phyloP scores from a whole-genome alignment of 306 rosid species.

The Gynostemma pentaphyllum region DNA sequence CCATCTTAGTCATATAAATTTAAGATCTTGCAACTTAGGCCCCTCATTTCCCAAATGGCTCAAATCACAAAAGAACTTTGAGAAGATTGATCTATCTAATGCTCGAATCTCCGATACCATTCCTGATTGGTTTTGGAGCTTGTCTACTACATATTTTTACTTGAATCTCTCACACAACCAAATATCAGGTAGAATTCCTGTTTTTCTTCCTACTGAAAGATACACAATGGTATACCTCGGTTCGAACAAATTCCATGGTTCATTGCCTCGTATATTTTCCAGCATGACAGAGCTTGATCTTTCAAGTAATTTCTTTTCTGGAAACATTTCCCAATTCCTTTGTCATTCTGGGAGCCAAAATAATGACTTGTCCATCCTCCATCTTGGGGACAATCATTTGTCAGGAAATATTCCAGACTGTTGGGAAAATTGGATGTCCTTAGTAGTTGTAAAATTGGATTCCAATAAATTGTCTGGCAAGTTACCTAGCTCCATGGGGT shows the following conservation, averaged over 20 bases:
- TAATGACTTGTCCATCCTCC: neutral
- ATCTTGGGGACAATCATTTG: constrained; percentile 3
- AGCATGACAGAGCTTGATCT: neutral
- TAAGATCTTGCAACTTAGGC: neutral
- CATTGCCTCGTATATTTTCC: neutral
- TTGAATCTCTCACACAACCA: neutral
- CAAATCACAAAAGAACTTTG: neutral
- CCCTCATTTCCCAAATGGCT: neutral
- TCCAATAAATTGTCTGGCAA: constrained; percentile 15
- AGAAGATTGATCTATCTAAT: neutral
- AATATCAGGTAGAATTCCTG: constrained; percentile 9
- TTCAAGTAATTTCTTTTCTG: constrained; percentile 5
- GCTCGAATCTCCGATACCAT: neutral
- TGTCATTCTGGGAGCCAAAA: neutral
- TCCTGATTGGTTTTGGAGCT: neutral
- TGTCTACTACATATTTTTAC: neutral
- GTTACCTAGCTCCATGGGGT: constrained; percentile 17
- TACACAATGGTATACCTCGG: neutral
- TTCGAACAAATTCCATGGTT: neutral
- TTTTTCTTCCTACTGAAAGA: neutral
- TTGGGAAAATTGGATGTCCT: constrained; percentile 2
- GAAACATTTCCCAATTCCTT: neutral
- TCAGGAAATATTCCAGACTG: constrained; percentile 11
- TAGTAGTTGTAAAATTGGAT: constrained; percentile 1
- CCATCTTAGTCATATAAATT: constrained; percentile 9